Evolutionary conservation across 2,329 filamentous ascomycete genomes (phyloP).

Genomic region (Pseudogymnoascus sp.): DNA sequence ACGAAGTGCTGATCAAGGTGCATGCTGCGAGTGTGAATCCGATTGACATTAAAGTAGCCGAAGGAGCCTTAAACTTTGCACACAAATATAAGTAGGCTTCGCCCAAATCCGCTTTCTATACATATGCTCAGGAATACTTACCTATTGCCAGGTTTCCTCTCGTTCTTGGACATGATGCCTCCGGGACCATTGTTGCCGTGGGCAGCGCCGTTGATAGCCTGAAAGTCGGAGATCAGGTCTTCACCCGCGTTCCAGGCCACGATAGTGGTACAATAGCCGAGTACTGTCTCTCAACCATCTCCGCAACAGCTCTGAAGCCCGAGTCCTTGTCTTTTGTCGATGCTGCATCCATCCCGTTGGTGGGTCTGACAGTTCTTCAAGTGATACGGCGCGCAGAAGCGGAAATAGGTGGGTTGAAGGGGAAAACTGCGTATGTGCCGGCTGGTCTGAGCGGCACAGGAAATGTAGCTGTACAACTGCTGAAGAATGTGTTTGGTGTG

Average conservation of each 20-base stretch:
- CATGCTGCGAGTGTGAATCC: conserved; percentile 38
- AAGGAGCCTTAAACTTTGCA: conserved; percentile 28
- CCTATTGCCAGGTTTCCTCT: background rate
- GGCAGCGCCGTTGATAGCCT: conserved; percentile 25
- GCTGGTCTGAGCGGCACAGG: conserved; percentile 43
- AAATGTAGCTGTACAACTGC: conserved; percentile 38
- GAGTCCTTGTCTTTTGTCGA: conserved; percentile 32
- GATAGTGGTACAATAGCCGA: conserved; percentile 26
- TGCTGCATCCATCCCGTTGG: conserved; percentile 37
- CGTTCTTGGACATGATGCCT: conserved; percentile 21
- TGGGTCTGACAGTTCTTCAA: conserved; percentile 34
- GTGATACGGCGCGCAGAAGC: conserved; percentile 8
- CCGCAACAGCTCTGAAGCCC: conserved; percentile 30
- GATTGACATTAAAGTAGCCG: conserved; percentile 35
- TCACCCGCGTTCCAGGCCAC: conserved; percentile 27
- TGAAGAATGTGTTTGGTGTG: conserved; percentile 41
- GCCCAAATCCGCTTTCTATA: background rate
- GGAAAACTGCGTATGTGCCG: conserved; percentile 36
- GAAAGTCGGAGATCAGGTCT: conserved; percentile 28
- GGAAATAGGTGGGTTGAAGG: conserved; percentile 9
- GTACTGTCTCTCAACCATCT: conserved; percentile 18
- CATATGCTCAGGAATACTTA: background rate
- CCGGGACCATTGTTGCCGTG: conserved; percentile 26
- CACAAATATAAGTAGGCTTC: conserved; percentile 26
- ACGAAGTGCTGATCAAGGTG: conserved; percentile 38